Base-by-base conservation (phyloP, 2,329 filamentous ascomycete genomes). In the Xylariaceae sp. region DNA sequence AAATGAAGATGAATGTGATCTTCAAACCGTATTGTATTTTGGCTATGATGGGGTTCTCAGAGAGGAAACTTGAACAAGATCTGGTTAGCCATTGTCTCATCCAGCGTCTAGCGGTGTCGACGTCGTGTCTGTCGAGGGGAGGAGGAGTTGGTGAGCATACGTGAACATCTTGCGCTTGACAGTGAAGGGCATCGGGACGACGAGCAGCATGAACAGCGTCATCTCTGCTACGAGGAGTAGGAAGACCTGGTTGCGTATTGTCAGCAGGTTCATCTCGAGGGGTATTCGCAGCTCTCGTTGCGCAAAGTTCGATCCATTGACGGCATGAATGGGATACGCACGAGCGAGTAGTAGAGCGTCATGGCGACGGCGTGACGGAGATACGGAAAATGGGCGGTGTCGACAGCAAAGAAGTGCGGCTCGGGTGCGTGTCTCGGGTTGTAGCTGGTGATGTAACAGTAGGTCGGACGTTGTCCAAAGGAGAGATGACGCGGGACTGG, bases 1-100 rank as follows among this genome's bases (percentile, higher is more conserved):
- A 78, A 65, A 99, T 97, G 76, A 99, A 99, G 68, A 99, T 92
- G 69, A 99, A 99, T 2, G 90, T 96, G 50, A 99, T 99, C 81
- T 96, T 97, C 75, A 99, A 80, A 64, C 90, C 92, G 76, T 99
- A 96, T 77, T 97, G 92, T 58, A 97, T 70, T 71, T 97, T 96
- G 38, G 91, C 94, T 51, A 99, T 81, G 45, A 85, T 54, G 0
- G 79, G 87, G 67, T 86, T 95, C 67, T 92, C 89, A 46, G 91
- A 96, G 66, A 99, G 91, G 82, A 99, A 99, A 63, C 87, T 90
- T 55, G 48, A 42, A 22, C 11, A 15, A 36, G 9, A 42, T n/a
- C 38, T 4, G 4, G 46, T 58, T 31, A 56, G 54, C 41, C n/a
- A 27, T n/a, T 19, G 38, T 15, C 32, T 19, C 19, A 22, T 12